Conservation (phyloP, 208 protist species). For the Phytomonas sp. region DNA sequence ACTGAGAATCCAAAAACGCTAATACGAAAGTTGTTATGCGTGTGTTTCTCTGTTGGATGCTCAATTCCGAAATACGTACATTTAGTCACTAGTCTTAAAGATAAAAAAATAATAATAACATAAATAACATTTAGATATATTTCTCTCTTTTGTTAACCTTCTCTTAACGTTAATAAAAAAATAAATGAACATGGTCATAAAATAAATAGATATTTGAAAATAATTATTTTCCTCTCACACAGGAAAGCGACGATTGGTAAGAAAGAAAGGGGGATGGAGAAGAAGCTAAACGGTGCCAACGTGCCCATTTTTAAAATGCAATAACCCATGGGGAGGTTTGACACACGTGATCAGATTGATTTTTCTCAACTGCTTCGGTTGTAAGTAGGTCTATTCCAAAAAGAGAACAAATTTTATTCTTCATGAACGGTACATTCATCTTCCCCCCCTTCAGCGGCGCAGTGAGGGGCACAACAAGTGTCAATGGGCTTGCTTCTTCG, state of each 20-base stretch:
- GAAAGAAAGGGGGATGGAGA: no score
- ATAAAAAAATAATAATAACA: constrained; percentile 3
- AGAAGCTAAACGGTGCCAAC: not conserved
- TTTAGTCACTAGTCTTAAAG: not conserved
- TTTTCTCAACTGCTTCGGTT: not conserved
- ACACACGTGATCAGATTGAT: not conserved
- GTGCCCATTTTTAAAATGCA: not conserved
- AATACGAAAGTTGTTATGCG: not conserved
- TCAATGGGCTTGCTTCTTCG: not conserved
- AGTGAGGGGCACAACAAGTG: not conserved
- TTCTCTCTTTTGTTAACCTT: not conserved
- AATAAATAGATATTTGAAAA: not conserved
- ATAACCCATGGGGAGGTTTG: not conserved
- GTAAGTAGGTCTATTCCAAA: not conserved
- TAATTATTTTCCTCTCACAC: not conserved
- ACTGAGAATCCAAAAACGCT: not conserved
- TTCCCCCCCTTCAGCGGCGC: no score
- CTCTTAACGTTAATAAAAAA: not conserved
- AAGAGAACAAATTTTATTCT: not conserved
- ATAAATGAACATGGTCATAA: not conserved
- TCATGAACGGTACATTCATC: not conserved
- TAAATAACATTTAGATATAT: constrained; percentile 1
- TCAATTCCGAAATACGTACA: not conserved
- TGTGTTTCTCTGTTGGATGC: not conserved
- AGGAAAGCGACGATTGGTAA: not conserved